Base-by-base conservation (phyloP, 495 filamentous ascomycete species). In the Penicillium waksmanii region DNA sequence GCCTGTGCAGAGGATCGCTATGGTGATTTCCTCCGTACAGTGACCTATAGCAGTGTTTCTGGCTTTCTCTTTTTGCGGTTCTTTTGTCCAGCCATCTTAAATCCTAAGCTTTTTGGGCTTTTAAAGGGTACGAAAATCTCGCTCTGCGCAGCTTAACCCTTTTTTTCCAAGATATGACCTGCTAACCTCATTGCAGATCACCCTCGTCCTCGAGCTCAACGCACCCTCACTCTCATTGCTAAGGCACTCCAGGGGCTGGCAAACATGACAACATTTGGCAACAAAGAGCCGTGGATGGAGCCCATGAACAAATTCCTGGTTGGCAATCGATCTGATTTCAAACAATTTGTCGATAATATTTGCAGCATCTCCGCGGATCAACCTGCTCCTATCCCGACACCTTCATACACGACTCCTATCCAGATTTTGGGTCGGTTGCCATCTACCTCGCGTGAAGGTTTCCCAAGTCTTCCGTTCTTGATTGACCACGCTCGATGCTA, bases 241-340 rank as follows among this genome's bases (percentile, higher is more conserved):
- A 99, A 99, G 77, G 89, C 90, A 15, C 81, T 99, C n/a, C 94
- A 98, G 76, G 93, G 90, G 15, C 80, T 99, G 40, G 95, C 94
- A 18, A 98, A 97, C 67, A 86, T 97, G 76, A 90, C 90, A 11
- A 92, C 86, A 2, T 97, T 98, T 60, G 96, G 95, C 55, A 90
- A 88, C 66, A 98, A 98, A 71, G 95, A 98, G 72, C 84, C 88
- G 4, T 99, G 94, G 93, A 99, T 99, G 95, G 96, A 96, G 73
- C 92, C 91, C 5, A 98, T 98, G 96, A 99, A 97, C 67, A 82
- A 81, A 52, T 83, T 84, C 53, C 58, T 82, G 44, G 68, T 73
- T 47, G 72, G 71, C 15, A 81, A 84, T 65, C 78, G 81, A 48
- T 52, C 67, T 55, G 85, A 89, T 21, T 91, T 98, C 76, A 96